phyloP scores from a whole-genome alignment of 2,329 filamentous ascomycete genomes.

The Sordariomycetes sp. region DNA sequence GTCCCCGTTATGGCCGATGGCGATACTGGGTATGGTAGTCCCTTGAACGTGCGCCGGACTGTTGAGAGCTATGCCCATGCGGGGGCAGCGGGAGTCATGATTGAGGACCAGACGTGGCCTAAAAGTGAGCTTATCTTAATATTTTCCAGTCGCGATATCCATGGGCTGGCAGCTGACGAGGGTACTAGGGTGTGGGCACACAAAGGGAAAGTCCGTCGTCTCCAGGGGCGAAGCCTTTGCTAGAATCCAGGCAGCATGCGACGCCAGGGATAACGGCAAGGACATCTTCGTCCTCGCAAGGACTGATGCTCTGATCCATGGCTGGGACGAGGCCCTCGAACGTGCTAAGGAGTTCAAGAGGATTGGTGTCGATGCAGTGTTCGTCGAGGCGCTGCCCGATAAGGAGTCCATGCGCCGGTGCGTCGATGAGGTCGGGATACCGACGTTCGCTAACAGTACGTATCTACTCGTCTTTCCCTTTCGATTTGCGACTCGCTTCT shows the following conservation, averaged over 20 bases:
- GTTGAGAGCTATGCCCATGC: conserved; percentile 27
- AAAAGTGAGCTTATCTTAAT: conserved; percentile 19
- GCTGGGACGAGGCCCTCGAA: conserved; percentile 28
- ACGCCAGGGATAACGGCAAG: conserved; percentile 26
- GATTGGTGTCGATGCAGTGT: conserved; percentile 29
- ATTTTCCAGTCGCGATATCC: too few species aligned
- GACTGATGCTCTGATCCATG: conserved; percentile 25
- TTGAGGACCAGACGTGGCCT: conserved; percentile 34
- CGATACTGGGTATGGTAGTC: conserved; percentile 31
- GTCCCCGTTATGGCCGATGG: conserved; percentile 30
- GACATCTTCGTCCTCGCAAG: conserved; percentile 32
- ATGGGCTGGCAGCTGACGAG: neutral
- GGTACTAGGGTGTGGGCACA: conserved; percentile 19
- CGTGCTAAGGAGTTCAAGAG: conserved; percentile 24
- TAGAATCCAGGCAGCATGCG: conserved; percentile 28
- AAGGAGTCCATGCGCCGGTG: conserved; percentile 24
- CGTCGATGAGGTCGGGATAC: conserved; percentile 20
- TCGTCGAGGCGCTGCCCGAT: conserved; percentile 27
- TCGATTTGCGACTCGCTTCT: neutral
- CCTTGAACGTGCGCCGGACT: conserved; percentile 30
- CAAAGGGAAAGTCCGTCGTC: conserved; percentile 30
- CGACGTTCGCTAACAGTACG: conserved; percentile 22
- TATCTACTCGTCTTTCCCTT: neutral
- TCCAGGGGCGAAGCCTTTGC: conserved; percentile 28
- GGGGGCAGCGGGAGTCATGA: conserved; percentile 23